These are phyloP conservation scores for Pterocarpus santalinus DNA, from an alignment of 306 rosid species.

Conservation along the genomic window DNA sequence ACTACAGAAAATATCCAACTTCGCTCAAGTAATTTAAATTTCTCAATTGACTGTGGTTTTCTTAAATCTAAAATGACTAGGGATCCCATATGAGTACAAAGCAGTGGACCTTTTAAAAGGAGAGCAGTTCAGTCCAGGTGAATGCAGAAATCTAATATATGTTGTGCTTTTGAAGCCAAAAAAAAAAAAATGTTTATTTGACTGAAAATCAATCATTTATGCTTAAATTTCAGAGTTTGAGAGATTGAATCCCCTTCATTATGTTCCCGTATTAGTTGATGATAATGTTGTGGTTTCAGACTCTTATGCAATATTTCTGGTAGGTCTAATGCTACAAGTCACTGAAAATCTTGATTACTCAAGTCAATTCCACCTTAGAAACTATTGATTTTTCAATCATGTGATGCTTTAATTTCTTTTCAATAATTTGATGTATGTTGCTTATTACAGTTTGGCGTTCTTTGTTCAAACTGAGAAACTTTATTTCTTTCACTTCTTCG, in stretches of 20 bases:
- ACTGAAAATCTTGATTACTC: slow-evolving; percentile 27
- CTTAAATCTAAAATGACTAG: slow-evolving; percentile 33
- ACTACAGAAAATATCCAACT: no score
- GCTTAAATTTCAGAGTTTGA: slow-evolving; percentile 57
- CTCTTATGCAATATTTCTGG: slow-evolving; percentile 63
- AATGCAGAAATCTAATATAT: slow-evolving; percentile 17
- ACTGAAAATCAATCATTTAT: slow-evolving; percentile 6
- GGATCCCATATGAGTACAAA: slow-evolving; percentile 58
- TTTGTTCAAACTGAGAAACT: not conserved
- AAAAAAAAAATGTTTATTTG: not conserved
- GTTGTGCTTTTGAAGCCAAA: not conserved
- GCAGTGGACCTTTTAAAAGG: slow-evolving; percentile 53
- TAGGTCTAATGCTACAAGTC: slow-evolving; percentile 38
- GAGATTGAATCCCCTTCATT: slow-evolving; percentile 59
- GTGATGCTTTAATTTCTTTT: slow-evolving; percentile 18
- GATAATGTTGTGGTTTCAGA: slow-evolving; percentile 57
- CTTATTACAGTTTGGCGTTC: slow-evolving; percentile 16
- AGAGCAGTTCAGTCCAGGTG: slow-evolving; percentile 62
- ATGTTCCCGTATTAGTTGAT: slow-evolving; percentile 64
- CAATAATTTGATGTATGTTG: slow-evolving; percentile 1
- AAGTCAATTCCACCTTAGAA: not conserved
- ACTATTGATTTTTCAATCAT: not conserved
- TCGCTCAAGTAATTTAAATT: not conserved
- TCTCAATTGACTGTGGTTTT: slow-evolving; percentile 6
- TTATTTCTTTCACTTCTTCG: slow-evolving; percentile 14